Base-by-base conservation (phyloP, 257 asterid species). In the Henckelia pumila region DNA sequence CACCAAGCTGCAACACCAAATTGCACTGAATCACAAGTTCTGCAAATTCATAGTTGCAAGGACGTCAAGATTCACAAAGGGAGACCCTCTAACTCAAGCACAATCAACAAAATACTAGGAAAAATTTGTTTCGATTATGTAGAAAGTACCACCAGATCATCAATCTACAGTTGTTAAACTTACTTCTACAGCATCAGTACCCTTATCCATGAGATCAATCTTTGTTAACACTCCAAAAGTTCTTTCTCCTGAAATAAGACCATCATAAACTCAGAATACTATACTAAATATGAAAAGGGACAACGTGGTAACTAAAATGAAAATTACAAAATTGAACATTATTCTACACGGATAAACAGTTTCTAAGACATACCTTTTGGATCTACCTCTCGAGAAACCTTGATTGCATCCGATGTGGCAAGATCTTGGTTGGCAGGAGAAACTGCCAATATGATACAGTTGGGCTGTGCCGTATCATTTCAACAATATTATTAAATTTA, bases 401-500 rank as follows among this genome's bases (percentile, higher is more conserved):
- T 89, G 61, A 89, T 87, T 44, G 97, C 97, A 79, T 89, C 97
- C 8, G 97, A 90, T 50, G 97, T 90, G 28, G 97, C 97, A 66
- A 90, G 91, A 80, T 90, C 97, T 87, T 90, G 97, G 73, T 90
- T 90, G 78, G 97, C 97, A 76, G 97, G 95, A 67, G 97, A 89
- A 79, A 89, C 81, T n/a, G 94, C 97, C 77, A 89, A 76, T 71
- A 90, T 90, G 30, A 90, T 90, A 77, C 87, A 85, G 83, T 89
- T 89, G 50, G 97, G 97, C 97, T 89, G 93, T 77, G 79, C 72
- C 49, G 19, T 52, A 67, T 40, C 61, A 64, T 64, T 52, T 64
- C 52, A 53, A 59, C 19, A 44, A 71, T 28, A 47, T 21, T 37
- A 78, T 73, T 16, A 56, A 40, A n/a, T 6, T 25, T 19, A 13